phyloP scores from a whole-genome alignment of 306 rosid species.

The Calophaca sinica region DNA sequence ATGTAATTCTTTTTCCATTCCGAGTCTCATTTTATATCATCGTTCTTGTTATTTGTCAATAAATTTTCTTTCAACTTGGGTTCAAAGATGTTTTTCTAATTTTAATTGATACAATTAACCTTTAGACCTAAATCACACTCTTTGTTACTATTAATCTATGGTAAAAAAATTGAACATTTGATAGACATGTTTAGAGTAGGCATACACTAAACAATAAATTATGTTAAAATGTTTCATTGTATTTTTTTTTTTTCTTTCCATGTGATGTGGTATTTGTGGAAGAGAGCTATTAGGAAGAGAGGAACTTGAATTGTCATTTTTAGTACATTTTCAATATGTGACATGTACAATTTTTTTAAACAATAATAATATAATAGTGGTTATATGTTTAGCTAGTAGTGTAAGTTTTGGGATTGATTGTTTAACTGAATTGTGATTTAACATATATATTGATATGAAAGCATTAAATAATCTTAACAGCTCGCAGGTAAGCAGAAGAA shows the following conservation, averaged over 20 bases:
- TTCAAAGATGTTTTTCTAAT: background rate
- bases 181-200: background rate
- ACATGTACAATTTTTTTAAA: background rate
- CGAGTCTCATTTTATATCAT: conserved; percentile 23
- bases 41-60: background rate
- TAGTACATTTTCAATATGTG: background rate
- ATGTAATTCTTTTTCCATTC: conserved; percentile 26
- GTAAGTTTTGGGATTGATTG: background rate
- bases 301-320: background rate
- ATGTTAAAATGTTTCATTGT: background rate
- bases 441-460: too few species aligned
- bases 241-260: too few species aligned
- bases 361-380: too few species aligned
- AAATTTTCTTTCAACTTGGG: background rate
- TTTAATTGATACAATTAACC: background rate
- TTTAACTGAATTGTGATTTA: too few species aligned
- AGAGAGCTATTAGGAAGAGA: background rate
- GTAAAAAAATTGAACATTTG: background rate
- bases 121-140: background rate
- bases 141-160: background rate
- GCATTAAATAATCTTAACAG: background rate
- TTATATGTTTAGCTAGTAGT: background rate
- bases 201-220: background rate
- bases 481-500: background rate
- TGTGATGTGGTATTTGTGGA: background rate